phyloP scores from a whole-genome alignment of 176 grass and related monocot species.

The Triticum turgidum region DNA sequence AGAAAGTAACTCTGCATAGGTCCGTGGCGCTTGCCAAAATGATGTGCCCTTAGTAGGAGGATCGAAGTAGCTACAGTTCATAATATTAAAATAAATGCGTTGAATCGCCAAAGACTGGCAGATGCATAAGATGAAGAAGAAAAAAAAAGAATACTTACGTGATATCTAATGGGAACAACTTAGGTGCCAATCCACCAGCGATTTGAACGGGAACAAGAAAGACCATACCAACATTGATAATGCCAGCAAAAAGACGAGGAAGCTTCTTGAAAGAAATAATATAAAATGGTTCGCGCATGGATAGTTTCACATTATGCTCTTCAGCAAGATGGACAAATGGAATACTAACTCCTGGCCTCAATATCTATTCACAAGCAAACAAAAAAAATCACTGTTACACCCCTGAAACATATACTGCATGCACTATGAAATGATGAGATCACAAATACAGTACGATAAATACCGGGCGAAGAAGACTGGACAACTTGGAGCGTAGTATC shows the following conservation, averaged over 20 bases:
- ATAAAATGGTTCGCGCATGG: conserved; percentile 23
- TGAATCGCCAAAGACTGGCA: conserved; percentile 2
- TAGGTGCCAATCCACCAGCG: conserved; percentile 26
- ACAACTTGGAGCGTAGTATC: conserved; percentile 14
- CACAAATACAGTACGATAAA: not conserved
- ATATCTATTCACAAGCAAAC: conserved; percentile 14
- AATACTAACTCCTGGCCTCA: conserved; percentile 19
- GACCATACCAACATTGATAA: conserved; percentile 35
- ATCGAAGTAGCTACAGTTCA: conserved; percentile 37
- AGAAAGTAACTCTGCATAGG: conserved; percentile 38
- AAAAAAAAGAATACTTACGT: conserved; percentile 25
- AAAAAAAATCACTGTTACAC: conserved; percentile 5
- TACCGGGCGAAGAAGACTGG: conserved; percentile 30
- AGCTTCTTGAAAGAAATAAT: conserved; percentile 19
- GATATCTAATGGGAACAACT: conserved; percentile 38
- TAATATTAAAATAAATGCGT: conserved; percentile 12
- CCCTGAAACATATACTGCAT: not conserved
- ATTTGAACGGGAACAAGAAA: conserved; percentile 42
- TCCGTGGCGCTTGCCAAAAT: conserved; percentile 32
- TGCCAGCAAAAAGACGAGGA: not conserved
- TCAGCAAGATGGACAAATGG: conserved; percentile 17
- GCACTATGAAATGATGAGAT: not conserved
- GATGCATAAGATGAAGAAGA: not conserved
- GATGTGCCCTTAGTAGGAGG: conserved; percentile 23
- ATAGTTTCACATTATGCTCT: not conserved